Percentiles rank a stretch among this genome's conserved stretches.
phyloP scores from a whole-genome alignment of 306 rosid genomes.

The Rosa rugosa region DNA sequence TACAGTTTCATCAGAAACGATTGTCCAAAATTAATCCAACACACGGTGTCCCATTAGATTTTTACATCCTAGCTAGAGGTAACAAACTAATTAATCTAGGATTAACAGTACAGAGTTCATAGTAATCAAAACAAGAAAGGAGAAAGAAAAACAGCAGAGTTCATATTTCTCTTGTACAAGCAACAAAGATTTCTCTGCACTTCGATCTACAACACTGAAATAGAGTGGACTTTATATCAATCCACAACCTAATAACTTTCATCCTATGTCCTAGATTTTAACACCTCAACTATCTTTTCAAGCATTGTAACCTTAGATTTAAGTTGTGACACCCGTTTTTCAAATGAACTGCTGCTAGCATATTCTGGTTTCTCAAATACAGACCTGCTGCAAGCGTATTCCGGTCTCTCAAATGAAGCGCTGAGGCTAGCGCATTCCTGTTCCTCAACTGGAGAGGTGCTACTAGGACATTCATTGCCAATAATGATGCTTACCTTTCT shows the following conservation, averaged over 20 bases:
- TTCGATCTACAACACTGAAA: background rate
- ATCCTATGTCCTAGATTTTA: background rate
- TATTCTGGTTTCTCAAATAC: no score
- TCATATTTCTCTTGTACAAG: no score
- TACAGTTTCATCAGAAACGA: no score
- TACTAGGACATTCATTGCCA: background rate
- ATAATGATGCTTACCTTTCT: background rate
- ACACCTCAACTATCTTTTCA: background rate
- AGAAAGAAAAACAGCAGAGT: background rate
- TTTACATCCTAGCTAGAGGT: no score
- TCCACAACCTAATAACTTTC: no score
- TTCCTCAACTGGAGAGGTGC: background rate
- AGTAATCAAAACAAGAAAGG: background rate
- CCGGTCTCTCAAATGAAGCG: background rate
- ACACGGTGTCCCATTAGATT: no score
- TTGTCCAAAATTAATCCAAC: no score
- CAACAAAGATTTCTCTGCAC: no score
- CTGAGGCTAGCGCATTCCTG: background rate
- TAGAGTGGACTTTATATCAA: no score
- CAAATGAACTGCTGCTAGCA: background rate
- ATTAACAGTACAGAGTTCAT: no score
- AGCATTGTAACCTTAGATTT: background rate
- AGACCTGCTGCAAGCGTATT: background rate
- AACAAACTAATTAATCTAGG: no score
- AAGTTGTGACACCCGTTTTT: background rate